phyloP scores from a whole-genome alignment of 2,329 filamentous ascomycete genomes.

The Neofusicoccum cordaticola region DNA sequence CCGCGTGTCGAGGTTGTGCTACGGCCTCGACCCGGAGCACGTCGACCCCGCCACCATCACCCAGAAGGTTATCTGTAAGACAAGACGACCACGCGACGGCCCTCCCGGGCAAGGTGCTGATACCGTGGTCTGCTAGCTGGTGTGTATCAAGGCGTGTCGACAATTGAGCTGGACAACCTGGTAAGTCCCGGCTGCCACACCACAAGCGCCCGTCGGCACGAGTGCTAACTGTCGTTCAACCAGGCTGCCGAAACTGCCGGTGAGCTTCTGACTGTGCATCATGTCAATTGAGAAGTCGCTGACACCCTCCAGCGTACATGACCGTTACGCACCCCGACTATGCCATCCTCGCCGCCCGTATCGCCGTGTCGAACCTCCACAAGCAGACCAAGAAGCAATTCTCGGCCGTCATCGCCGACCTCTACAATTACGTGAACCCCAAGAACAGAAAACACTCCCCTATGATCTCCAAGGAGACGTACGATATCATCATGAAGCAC shows the following conservation, averaged over 20 bases:
- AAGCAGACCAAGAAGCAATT: constrained; percentile 99
- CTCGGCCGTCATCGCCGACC: constrained; percentile 88
- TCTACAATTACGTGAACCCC: constrained; percentile 95
- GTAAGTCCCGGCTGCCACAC: constrained; percentile 58
- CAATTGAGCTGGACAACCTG: constrained; percentile 92
- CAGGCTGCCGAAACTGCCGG: constrained; percentile 91
- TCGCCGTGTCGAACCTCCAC: constrained; percentile 98
- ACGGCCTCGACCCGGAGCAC: constrained; percentile 91
- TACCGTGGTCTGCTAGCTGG: constrained; percentile 50
- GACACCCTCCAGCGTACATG: constrained; percentile 73
- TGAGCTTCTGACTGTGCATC: not conserved
- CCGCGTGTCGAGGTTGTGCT: constrained; percentile 94
- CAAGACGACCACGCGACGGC: too few species aligned
- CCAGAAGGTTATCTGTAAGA: constrained; percentile 83
- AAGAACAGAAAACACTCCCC: constrained; percentile 80
- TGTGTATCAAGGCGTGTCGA: constrained; percentile 97
- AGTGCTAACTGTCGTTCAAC: constrained; percentile 18
- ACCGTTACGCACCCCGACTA: constrained; percentile 99
- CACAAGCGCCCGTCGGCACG: not conserved
- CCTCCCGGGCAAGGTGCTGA: not conserved
- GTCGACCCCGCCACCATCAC: constrained; percentile 98
- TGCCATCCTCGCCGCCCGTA: constrained; percentile 94
- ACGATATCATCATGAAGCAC: constrained; percentile 92
- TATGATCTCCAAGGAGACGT: constrained; percentile 91
- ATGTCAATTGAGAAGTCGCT: not conserved